Evolutionary conservation across 2,329 filamentous ascomycete species (phyloP), one percentile per base, ranked within the genome.

Genomic region (Colletotrichum camelliae): DNA sequence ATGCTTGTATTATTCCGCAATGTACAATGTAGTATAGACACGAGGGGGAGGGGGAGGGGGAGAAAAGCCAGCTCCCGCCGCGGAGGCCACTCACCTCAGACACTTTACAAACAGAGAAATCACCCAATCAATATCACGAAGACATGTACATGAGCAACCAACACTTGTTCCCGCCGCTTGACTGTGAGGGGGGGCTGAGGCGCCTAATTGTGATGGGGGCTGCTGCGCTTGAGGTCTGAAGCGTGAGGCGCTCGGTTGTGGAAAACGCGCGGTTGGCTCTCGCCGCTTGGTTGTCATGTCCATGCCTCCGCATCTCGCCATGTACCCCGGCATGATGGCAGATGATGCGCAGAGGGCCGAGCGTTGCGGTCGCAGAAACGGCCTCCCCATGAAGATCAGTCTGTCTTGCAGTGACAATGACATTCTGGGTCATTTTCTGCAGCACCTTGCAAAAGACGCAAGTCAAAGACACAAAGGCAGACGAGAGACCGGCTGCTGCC

Each of bases 11-110:
- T 79, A 78, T 66, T 81, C 16, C 27, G 57, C 48, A 64, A 60
- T 70, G 67, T 64, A 65, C 48, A 69, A 67, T 77, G 64, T 75
- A 72, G 55, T 68, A 75, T 78, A 78, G 67, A 78, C 61, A 43
- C 18, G 60, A 57, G 43, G 39, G 21, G 66, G 78, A 52, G 67
- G 78, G 60, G 62, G 29, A 31, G 21, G 65, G 78, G 79, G 78
- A 77, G 33, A 21, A 62, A 77, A 81, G 77, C 78, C 79, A 77
- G 77, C 79, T 80, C 77, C 39, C 39, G 18, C 78, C 77, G 78
- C 77, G 78, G 79, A 81, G 80, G 81, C 81, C 81, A 84, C 83
- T 85, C 83, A 83, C 80, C 83, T 83, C 81, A 82, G 43, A 70
- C 39, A 60, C 27, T 69, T 70, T 43, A 68, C 9, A 73, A 57